Percentiles rank a stretch among this genome's conserved stretches.
phyloP scores from a whole-genome alignment of 106 monocot species.

The Phalaenopsis aphrodite region DNA sequence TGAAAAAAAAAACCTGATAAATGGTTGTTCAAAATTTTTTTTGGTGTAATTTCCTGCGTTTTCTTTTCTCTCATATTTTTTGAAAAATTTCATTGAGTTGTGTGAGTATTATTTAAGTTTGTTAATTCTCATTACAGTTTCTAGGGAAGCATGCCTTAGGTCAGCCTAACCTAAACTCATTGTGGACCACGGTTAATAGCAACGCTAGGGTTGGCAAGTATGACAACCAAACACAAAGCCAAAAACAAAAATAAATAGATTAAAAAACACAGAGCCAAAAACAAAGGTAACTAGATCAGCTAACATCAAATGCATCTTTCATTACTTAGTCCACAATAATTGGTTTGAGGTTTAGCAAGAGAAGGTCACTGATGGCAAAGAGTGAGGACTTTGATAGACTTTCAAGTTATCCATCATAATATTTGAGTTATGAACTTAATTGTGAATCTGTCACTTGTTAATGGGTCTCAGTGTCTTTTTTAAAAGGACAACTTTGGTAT shows the following conservation, averaged over 20 bases:
- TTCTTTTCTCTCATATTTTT: background rate
- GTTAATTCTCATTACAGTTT: conserved; percentile 1
- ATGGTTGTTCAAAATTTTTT: background rate
- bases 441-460: background rate
- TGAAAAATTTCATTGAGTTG: background rate
- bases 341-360: background rate
- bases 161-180: background rate
- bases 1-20: background rate
- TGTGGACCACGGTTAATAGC: background rate
- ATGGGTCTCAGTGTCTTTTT: background rate
- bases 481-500: too few species aligned
- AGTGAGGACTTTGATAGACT: background rate
- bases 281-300: background rate
- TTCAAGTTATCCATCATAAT: background rate
- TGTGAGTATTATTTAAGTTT: background rate
- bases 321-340: background rate
- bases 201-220: background rate
- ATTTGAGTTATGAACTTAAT: background rate
- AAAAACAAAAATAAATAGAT: background rate
- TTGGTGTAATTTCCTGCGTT: background rate
- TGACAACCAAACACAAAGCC: background rate
- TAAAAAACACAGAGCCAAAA: background rate
- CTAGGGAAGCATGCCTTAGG: background rate
- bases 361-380: background rate
- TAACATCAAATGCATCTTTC: background rate